phyloP scores from a whole-genome alignment of 305 asterid species.

The Fraxinus nigra region DNA sequence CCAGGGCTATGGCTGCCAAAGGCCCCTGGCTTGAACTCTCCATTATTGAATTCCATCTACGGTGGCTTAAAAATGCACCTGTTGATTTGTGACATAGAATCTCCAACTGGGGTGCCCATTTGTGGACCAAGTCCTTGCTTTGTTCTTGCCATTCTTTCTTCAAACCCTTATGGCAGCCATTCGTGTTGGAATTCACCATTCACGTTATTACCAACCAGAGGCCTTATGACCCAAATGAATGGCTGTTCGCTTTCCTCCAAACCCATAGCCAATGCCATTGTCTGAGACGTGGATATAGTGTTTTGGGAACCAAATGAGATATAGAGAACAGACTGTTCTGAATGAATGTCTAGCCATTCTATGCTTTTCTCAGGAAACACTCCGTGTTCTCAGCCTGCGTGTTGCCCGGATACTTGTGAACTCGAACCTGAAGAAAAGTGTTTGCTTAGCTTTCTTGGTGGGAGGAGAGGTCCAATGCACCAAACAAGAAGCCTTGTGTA shows the following conservation, averaged over 20 bases:
- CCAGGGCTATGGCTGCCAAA: slow-evolving; percentile 64
- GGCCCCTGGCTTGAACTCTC: slow-evolving; percentile 90
- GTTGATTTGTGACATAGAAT: slow-evolving; percentile 70
- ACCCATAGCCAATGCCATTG: slow-evolving; percentile 77
- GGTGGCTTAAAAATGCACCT: slow-evolving; percentile 42
- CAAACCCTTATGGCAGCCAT: slow-evolving; percentile 70
- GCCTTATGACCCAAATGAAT: slow-evolving; percentile 75
- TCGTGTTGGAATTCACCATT: slow-evolving; percentile 52
- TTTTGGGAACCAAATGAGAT: slow-evolving; percentile 90
- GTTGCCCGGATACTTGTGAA: slow-evolving; percentile 28
- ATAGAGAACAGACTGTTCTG: slow-evolving; percentile 59
- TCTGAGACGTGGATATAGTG: slow-evolving; percentile 61
- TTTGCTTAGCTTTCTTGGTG: slow-evolving; percentile 35
- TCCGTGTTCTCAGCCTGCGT: slow-evolving; percentile 59
- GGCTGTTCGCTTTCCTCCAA: slow-evolving; percentile 55
- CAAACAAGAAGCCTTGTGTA: slow-evolving; percentile 58
- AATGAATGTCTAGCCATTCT: slow-evolving; percentile 55
- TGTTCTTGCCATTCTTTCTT: slow-evolving; percentile 28
- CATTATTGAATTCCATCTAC: slow-evolving; percentile 2
- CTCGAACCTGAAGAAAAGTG: not conserved
- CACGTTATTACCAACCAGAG: slow-evolving; percentile 56
- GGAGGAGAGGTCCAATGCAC: slow-evolving; percentile 82
- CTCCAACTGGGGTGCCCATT: slow-evolving; percentile 95
- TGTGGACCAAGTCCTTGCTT: slow-evolving; percentile 51
- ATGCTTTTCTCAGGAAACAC: slow-evolving; percentile 59